A percentile compares a stretch with the other conserved stretches of the same genome.
Conservation (phyloP, 305 asterid genomes). For the Fraxinus ornus region DNA sequence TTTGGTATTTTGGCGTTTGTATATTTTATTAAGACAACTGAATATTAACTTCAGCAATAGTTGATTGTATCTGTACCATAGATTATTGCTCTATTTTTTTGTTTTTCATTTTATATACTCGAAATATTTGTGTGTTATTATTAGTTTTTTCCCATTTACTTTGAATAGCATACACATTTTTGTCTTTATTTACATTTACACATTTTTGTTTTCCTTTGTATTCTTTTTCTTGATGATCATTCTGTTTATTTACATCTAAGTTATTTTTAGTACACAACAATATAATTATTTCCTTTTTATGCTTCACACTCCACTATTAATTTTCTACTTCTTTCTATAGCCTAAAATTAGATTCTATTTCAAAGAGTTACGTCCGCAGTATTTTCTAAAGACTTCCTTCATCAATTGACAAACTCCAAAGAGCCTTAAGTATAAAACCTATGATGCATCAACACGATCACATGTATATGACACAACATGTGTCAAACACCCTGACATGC, state of each 20-base stretch:
- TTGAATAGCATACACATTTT: not conserved
- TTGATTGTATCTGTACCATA: not conserved
- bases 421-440: not conserved
- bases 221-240: not conserved
- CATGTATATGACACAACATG: not conserved
- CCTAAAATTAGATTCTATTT: not conserved
- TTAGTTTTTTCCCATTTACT: not conserved
- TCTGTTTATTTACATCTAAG: not conserved
- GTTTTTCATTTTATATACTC: not conserved
- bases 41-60: slow-evolving; percentile 1
- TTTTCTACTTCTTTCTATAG: not conserved
- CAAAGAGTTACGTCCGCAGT: not conserved
- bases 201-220: not conserved
- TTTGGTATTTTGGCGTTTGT: slow-evolving; percentile 2
- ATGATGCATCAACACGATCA: not conserved
- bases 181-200: not conserved
- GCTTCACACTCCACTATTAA: not conserved
- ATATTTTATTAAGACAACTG: not conserved
- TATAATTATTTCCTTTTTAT: not conserved
- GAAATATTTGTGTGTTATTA: not conserved
- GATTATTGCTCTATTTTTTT: slow-evolving; percentile 5
- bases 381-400: slow-evolving; percentile 2
- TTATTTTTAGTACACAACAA: not conserved
- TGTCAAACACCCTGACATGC: not conserved
- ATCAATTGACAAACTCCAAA: not conserved